These are phyloP conservation scores for Phytomonas francai DNA, from an alignment of 208 protist genomes.

Conservation along the genomic window DNA sequence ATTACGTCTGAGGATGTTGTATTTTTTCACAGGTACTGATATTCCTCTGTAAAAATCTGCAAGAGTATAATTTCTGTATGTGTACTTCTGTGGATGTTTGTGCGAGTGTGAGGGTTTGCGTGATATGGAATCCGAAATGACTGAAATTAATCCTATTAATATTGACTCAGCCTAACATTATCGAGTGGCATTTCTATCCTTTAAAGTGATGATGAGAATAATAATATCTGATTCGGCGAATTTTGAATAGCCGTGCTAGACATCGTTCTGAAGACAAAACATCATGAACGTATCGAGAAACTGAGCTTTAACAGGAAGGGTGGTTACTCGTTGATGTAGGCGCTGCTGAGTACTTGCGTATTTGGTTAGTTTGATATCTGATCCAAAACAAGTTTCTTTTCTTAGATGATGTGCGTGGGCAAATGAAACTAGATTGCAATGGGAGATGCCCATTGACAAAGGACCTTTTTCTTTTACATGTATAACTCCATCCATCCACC, in stretches of 20 bases:
- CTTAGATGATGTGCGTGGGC: neutral
- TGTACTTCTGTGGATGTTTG: neutral
- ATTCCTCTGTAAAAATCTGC: neutral
- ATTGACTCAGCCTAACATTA: neutral
- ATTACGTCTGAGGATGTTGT: neutral
- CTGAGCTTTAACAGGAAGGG: neutral
- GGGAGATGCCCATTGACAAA: neutral
- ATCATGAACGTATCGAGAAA: neutral
- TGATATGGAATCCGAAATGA: neutral
- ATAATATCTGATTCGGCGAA: neutral
- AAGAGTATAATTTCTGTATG: neutral
- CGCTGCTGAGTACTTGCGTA: neutral
- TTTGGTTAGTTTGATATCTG: neutral
- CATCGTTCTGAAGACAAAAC: neutral
- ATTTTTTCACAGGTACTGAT: neutral
- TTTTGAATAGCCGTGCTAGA: neutral
- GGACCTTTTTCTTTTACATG: slow-evolving; percentile 9
- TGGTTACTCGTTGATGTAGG: neutral
- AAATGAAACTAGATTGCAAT: neutral
- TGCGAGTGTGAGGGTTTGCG: neutral
- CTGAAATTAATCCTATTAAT: neutral
- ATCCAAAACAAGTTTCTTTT: neutral
- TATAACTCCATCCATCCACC: neutral
- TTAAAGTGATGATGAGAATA: neutral
- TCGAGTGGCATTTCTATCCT: neutral